Conservation (phyloP, 768 basidiomycete genomes). For the Russula emetica region DNA sequence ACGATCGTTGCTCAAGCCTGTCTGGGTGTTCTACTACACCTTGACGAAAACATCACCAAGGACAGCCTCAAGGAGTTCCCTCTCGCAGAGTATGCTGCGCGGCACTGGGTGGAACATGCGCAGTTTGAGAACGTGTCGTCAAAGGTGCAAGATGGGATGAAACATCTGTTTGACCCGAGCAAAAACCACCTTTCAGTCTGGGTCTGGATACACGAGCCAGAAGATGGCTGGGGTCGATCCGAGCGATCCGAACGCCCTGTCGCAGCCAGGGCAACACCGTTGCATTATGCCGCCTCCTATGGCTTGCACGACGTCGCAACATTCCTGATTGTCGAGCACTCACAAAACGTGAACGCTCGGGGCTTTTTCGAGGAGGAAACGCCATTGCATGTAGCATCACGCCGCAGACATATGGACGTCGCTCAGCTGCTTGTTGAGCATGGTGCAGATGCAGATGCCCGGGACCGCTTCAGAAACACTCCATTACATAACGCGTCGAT, state of each 20-base stretch:
- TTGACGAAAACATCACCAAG: background rate
- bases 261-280: background rate
- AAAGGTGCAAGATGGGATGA: too few species aligned
- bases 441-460: too few species aligned
- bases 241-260: background rate
- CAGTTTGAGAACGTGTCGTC: background rate
- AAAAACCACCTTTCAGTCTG: too few species aligned
- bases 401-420: background rate
- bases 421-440: background rate
- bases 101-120: background rate
- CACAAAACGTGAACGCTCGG: background rate
- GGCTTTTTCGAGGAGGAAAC: background rate
- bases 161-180: too few species aligned
- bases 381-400: background rate
- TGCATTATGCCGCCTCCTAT: background rate
- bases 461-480: too few species aligned
- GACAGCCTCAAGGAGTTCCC: background rate
- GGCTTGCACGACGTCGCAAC: background rate
- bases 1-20: background rate
- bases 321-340: background rate
- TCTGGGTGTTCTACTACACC: background rate
- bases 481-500: too few species aligned
- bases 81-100: background rate
- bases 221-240: background rate
- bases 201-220: too few species aligned